A percentile compares a stretch with the other conserved stretches of the same genome.
Conservation (phyloP, 345 rosid species). For the Populus nigra region DNA sequence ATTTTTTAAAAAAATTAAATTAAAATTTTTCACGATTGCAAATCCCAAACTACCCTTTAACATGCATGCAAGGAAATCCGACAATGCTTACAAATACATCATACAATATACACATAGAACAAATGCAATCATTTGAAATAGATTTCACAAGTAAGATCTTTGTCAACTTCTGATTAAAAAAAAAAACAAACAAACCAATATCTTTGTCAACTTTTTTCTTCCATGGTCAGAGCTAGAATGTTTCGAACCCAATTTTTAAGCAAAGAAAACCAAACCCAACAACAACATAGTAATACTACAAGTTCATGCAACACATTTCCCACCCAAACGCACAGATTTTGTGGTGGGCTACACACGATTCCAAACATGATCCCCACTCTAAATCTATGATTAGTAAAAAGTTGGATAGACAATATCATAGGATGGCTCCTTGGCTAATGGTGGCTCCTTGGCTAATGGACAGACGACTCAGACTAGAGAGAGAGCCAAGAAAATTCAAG, state of each 20-base stretch:
- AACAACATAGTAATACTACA: neutral
- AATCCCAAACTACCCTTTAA: too few relatives aligned
- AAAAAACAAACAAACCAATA: neutral
- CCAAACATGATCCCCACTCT: neutral
- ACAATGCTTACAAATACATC: neutral
- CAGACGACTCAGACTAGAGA: neutral
- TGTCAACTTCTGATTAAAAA: neutral
- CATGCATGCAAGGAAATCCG: neutral
- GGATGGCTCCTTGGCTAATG: neutral
- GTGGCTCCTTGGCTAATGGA: too few relatives aligned
- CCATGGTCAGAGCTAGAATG: neutral
- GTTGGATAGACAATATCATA: neutral
- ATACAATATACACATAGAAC: neutral
- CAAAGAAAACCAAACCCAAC: neutral
- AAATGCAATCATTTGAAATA: slow-evolving; percentile 3
- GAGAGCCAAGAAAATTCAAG: neutral
- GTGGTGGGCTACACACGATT: slow-evolving; percentile 23
- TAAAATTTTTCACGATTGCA: too few relatives aligned
- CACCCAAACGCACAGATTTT: slow-evolving; percentile 10
- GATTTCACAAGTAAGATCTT: neutral
- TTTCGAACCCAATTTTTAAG: neutral
- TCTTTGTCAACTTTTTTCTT: neutral
- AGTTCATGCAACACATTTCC: neutral
- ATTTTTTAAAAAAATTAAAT: too few relatives aligned
- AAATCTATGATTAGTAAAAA: neutral